A percentile compares a stretch with the other conserved stretches of the same genome.
phyloP scores from a whole-genome alignment of 2,329 filamentous ascomycete genomes.

The Cladosporium colombiae region DNA sequence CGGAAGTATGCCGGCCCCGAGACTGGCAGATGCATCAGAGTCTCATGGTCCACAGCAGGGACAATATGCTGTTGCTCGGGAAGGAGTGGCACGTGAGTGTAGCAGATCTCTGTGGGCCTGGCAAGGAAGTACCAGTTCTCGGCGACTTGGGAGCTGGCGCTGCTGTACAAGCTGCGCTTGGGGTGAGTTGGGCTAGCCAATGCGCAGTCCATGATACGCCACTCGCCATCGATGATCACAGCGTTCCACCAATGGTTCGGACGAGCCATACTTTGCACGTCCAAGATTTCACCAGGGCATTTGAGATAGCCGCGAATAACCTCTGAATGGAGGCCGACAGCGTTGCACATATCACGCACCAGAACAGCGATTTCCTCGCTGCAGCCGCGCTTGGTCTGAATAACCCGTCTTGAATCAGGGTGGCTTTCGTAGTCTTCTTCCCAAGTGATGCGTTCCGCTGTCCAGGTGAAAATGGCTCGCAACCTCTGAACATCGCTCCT shows the following conservation, averaged over 20 bases:
- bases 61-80: slow-evolving; percentile 91
- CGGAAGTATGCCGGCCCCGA: slow-evolving; percentile 88
- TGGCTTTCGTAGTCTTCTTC: slow-evolving; percentile 91
- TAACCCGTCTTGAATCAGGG: slow-evolving; percentile 77
- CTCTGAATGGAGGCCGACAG: slow-evolving; percentile 85
- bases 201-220: slow-evolving; percentile 94
- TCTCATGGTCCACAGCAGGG: slow-evolving; percentile 80
- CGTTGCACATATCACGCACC: slow-evolving; percentile 89
- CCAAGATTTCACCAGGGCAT: slow-evolving; percentile 77
- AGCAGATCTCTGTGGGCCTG: slow-evolving; percentile 85
- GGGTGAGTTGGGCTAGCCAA: slow-evolving; percentile 90
- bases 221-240: slow-evolving; percentile 88
- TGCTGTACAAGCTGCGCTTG: slow-evolving; percentile 74
- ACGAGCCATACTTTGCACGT: slow-evolving; percentile 78
- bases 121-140: slow-evolving; percentile 95
- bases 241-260: slow-evolving; percentile 99
- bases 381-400: slow-evolving; percentile 80
- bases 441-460: slow-evolving; percentile 91
- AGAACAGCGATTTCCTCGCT: slow-evolving; percentile 87
- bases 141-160: slow-evolving; percentile 65
- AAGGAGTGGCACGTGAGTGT: slow-evolving; percentile 88
- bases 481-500: slow-evolving; percentile 90
- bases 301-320: slow-evolving; percentile 90
- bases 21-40: slow-evolving; percentile 81
- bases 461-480: slow-evolving; percentile 95